These are phyloP conservation scores for Bonia amplexicaulis DNA, from an alignment of 176 grass and related monocot species.

Conservation along the genomic window DNA sequence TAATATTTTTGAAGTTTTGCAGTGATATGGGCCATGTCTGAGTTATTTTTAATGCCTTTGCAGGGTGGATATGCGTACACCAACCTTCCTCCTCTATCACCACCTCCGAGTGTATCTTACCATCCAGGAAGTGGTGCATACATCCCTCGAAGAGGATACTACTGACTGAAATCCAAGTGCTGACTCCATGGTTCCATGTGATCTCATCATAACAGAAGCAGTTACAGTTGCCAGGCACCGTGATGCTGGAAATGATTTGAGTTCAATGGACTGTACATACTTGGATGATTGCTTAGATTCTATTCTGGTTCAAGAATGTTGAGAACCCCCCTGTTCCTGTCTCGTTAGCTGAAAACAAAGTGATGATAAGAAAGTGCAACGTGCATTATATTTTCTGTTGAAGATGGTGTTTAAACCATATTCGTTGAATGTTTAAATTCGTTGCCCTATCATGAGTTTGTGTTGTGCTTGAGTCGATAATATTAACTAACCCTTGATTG, in stretches of 20 bases:
- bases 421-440: background rate
- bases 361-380: background rate
- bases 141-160: constrained; percentile 22
- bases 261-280: background rate
- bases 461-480: background rate
- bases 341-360: background rate
- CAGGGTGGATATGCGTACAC: constrained; percentile 34
- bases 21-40: background rate
- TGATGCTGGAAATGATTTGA: background rate
- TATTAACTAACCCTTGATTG: background rate
- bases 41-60: background rate
- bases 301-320: background rate
- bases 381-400: background rate
- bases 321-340: background rate
- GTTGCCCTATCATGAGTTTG: background rate
- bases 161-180: constrained; percentile 25
- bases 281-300: background rate
- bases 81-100: background rate
- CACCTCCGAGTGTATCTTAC: constrained; percentile 23
- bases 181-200: background rate
- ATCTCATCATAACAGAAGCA: background rate
- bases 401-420: background rate
- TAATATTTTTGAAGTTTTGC: background rate
- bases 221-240: background rate
- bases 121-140: background rate